These are phyloP conservation scores for Ceratocystis alfenasii DNA, from an alignment of 2,329 filamentous ascomycete genomes.

Conservation along the genomic window DNA sequence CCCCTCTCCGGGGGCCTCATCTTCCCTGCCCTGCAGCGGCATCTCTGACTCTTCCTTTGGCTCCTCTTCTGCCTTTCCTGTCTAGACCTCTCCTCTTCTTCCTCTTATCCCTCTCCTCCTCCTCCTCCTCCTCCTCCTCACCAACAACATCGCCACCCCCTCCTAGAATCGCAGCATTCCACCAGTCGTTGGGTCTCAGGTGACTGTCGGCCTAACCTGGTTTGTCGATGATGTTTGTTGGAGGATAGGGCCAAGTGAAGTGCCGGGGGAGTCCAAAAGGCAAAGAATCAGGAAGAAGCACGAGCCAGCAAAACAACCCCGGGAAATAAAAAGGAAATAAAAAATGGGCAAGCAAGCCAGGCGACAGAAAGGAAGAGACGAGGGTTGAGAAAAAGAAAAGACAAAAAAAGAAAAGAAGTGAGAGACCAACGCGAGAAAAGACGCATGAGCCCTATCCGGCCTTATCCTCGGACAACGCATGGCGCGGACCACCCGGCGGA, in stretches of 20 bases:
- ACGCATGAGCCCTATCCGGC: slow-evolving; percentile 10
- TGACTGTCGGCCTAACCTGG: not conserved
- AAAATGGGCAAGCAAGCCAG: not conserved
- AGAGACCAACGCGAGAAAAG: not conserved
- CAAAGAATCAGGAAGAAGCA: not conserved
- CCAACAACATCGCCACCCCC: not conserved
- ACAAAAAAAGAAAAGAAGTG: not conserved
- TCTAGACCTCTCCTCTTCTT: not conserved
- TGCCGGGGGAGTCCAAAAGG: not conserved
- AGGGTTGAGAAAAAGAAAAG: not conserved
- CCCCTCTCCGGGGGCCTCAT: not conserved
- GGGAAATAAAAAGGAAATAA: slow-evolving; percentile 9
- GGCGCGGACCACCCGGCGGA: not conserved
- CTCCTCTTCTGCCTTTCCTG: not conserved
- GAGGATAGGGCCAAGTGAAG: not conserved
- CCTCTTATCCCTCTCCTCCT: not conserved
- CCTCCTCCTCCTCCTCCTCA: not conserved
- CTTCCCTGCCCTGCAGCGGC: not conserved
- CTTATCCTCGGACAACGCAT: slow-evolving; percentile 4
- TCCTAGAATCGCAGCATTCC: not conserved
- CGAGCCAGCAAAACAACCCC: not conserved
- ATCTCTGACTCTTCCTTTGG: not conserved
- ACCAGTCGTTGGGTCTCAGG: not conserved
- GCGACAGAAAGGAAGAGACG: not conserved
- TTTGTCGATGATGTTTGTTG: not conserved